Conservation (phyloP, 2,329 filamentous ascomycete species). For the Fusarium nurragi region DNA sequence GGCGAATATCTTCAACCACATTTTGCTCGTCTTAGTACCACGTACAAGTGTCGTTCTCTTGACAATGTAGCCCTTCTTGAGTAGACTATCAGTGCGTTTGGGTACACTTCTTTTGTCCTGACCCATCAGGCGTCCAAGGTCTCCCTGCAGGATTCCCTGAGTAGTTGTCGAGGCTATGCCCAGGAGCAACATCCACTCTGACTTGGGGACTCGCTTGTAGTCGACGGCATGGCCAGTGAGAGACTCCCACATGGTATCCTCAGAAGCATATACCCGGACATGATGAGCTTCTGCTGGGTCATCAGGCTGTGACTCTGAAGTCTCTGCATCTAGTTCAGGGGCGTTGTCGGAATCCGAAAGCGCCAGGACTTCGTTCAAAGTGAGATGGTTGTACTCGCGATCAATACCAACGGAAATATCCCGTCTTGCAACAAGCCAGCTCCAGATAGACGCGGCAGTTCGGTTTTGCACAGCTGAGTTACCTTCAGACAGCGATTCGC, state of each 20-base stretch:
- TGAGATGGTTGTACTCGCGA: slow-evolving; percentile 51
- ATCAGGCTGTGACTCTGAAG: background rate
- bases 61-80: slow-evolving; percentile 68
- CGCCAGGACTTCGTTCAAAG: slow-evolving; percentile 48
- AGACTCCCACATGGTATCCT: slow-evolving; percentile 67
- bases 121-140: slow-evolving; percentile 64
- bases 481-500: slow-evolving; percentile 20
- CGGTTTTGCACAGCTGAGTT: slow-evolving; percentile 37
- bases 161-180: slow-evolving; percentile 65
- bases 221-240: slow-evolving; percentile 68
- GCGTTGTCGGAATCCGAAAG: slow-evolving; percentile 19
- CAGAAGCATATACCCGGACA: slow-evolving; percentile 58
- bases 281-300: background rate
- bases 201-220: slow-evolving; percentile 65
- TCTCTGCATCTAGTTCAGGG: slow-evolving; percentile 14
- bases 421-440: slow-evolving; percentile 48
- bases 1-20: slow-evolving; percentile 67
- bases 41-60: slow-evolving; percentile 68
- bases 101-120: slow-evolving; percentile 73
- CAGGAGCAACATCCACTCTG: slow-evolving; percentile 67
- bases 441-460: slow-evolving; percentile 49
- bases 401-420: slow-evolving; percentile 51
- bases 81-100: slow-evolving; percentile 67
- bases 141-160: slow-evolving; percentile 68
- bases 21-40: slow-evolving; percentile 69